Conservation (phyloP, 306 rosid genomes). For the Luffa acutangula region DNA sequence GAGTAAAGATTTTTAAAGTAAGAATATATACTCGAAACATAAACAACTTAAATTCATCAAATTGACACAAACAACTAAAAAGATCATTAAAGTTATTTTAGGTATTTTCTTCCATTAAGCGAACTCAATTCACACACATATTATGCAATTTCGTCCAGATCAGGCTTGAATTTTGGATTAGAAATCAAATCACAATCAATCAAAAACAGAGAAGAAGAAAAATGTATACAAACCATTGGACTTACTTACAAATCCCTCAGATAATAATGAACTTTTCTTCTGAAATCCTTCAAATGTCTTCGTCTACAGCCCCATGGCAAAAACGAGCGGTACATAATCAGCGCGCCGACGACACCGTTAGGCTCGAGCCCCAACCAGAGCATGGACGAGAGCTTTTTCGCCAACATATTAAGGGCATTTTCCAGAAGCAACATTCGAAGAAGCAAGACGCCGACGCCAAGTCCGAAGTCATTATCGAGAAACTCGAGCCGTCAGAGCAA, state of each 20-base stretch:
- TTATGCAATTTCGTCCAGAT: background rate
- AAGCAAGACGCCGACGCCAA: conserved; percentile 58
- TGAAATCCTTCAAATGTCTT: background rate
- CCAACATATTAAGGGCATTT: conserved; percentile 19
- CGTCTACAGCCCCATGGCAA: background rate
- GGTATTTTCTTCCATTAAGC: background rate
- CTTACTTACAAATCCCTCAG: background rate
- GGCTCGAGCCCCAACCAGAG: conserved; percentile 19
- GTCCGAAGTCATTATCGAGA: conserved; percentile 25
- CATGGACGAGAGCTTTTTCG: conserved; percentile 33
- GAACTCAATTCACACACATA: background rate
- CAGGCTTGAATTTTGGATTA: background rate
- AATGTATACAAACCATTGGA: background rate
- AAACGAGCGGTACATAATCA: conserved; percentile 9
- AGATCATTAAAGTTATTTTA: no score
- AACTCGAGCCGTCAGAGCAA: conserved; percentile 24
- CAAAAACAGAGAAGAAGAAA: background rate
- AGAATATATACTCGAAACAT: no score
- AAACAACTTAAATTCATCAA: no score
- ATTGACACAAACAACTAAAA: no score
- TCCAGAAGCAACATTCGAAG: conserved; percentile 33
- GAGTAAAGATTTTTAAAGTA: no score
- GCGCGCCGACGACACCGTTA: conserved; percentile 19
- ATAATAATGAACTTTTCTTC: background rate
- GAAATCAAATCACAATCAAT: background rate